Base-by-base conservation (phyloP, 805 yeast species). In the Saccharomyces jurei region DNA sequence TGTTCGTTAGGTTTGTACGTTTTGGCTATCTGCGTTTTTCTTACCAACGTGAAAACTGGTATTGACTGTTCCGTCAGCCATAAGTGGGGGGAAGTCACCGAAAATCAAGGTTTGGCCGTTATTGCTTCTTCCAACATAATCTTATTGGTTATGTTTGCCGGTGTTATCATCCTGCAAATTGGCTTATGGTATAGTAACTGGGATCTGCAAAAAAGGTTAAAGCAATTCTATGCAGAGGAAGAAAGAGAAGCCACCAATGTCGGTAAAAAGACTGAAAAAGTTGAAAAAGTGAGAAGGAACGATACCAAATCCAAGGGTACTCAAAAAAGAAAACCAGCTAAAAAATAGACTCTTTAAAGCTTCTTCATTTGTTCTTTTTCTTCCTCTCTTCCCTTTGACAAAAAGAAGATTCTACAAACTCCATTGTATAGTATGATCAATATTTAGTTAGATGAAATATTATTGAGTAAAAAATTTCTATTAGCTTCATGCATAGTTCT, bases 41-140 rank as follows among this genome's bases (percentile, higher is more conserved):
- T 92, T 64, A 86, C 96, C 58, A 94, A 94, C 74, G 76, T 92
- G 61, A 80, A 89, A 66, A 81, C 87, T 52, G 98, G 98, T 53
- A 75, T 84, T 44, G 79, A 79, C 61, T 81, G 91, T 54, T 81
- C 89, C 53, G 62, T 82, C 28, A 71, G 79, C 55, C 91, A 90
- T 48, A 76, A 82, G 56, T 92, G 98, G 98, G 98, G 97, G 60
- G 98, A 92, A 51, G 96, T 94, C 51, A 88, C 87, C 64, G 82
- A 80, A 68, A 77, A 77, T 57, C 88, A 96, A 25, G 98, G 98
- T 30, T 72, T 92, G 64, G 89, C 88, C 60, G 96, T 94, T 44
- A 81, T 94, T 65, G 97, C 94, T 46, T 97, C 98, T 4, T 84
- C 94, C 29, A 85, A 86, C 71, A 79, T 86, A 41, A 84, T 92